phyloP scores from a whole-genome alignment of 805 yeast species.

The Nakazawaea wickerhamii region DNA sequence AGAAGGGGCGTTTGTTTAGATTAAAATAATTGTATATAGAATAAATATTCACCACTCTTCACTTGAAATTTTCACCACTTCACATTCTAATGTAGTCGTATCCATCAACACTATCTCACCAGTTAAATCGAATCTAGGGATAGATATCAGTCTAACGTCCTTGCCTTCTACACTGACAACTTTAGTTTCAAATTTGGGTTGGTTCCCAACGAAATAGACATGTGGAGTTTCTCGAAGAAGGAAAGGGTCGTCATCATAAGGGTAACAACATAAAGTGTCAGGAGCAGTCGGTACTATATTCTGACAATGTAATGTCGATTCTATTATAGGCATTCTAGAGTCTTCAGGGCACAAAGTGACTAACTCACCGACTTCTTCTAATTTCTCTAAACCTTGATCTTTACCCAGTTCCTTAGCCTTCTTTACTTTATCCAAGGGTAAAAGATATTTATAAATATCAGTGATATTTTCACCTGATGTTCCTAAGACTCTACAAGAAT shows the following conservation, averaged over 20 bases:
- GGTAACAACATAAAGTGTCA: slow-evolving; percentile 88
- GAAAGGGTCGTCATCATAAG: slow-evolving; percentile 79
- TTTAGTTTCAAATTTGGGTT: slow-evolving; percentile 51
- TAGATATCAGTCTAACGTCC: slow-evolving; percentile 47
- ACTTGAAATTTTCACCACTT: slow-evolving; percentile 34
- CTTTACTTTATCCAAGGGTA: slow-evolving; percentile 32
- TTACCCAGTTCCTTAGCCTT: slow-evolving; percentile 21
- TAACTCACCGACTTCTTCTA: slow-evolving; percentile 45
- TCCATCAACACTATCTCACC: slow-evolving; percentile 64
- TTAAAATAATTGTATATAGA: neutral
- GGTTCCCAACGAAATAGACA: slow-evolving; percentile 84
- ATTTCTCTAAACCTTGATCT: slow-evolving; percentile 18
- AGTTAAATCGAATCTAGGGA: slow-evolving; percentile 67
- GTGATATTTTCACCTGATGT: slow-evolving; percentile 81
- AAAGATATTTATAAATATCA: slow-evolving; percentile 68
- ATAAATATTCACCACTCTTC: slow-evolving; percentile 9
- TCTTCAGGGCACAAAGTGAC: slow-evolving; percentile 43
- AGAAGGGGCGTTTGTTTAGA: slow-evolving; percentile 14
- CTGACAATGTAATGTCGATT: slow-evolving; percentile 73
- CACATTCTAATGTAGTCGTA: slow-evolving; percentile 48
- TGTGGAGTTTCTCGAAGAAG: slow-evolving; percentile 76
- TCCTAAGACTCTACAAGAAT: slow-evolving; percentile 56
- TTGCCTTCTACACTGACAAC: slow-evolving; percentile 26
- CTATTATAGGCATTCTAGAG: slow-evolving; percentile 50
- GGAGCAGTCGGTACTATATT: slow-evolving; percentile 93